Evolutionary conservation across 768 basidiomycete genomes (phyloP), one percentile per base, ranked within the genome.

Genomic region (Gloeopeniophorella convolvens): DNA sequence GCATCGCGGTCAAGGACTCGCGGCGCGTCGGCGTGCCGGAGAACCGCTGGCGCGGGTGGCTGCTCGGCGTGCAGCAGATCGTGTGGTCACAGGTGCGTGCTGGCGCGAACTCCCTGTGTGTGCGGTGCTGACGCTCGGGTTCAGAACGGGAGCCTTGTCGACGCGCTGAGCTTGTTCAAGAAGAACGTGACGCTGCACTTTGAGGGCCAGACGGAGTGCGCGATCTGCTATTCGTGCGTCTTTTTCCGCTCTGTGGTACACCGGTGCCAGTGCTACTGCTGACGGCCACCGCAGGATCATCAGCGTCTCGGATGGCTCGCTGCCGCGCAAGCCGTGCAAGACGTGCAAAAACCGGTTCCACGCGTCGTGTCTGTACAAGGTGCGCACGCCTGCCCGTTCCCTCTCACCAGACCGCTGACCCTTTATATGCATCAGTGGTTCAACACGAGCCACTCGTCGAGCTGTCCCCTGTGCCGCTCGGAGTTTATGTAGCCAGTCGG

Each of bases 271-370:
- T 27, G 27, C 5, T 35, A 54, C 24, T 18, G 39, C 41, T 28
- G 36, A 37, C 31, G 34, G 39, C 10, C 34, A 45, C 32, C 21
- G 8, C 66, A 94, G 91, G 4, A 89, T 97, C 56, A 92, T 97
- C 62, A 90, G 85, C 58, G 80, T 91, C 36, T 85, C 82, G 69
- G 96, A 98, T 62, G 83, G 85, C 1, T 83, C 78, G 42, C 72
- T 98, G 12, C 95, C 96, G 0, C 80, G 80, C 59, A 94, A 93
- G 61, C 83, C 89, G 1, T 99, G 95, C 70, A 85, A 80, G 67
- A 96, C 92, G 2, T 96, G 94, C 69, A 90, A 88, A 67, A 96
- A 96, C 64, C 74, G 85, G 34, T 97, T 95, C 76, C 94, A 96
- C 63, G 83, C 90, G 0, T 82, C 79, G 18, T 97, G 94, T 69